These are phyloP conservation scores for Pyrus communis DNA, from an alignment of 306 rosid species.

Conservation along the genomic window DNA sequence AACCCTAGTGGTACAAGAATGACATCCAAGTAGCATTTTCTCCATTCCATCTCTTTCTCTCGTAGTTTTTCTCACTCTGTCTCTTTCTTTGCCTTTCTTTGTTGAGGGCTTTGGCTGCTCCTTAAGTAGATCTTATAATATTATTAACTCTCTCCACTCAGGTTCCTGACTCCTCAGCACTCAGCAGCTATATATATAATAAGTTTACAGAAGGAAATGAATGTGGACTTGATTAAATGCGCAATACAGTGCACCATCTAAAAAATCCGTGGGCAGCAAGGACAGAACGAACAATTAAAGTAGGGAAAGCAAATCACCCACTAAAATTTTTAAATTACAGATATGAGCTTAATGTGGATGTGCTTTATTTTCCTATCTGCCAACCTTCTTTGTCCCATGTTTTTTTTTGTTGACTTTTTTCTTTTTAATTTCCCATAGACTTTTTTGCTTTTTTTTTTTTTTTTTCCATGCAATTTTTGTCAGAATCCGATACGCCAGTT, in stretches of 20 bases:
- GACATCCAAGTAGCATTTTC: slow-evolving; percentile 73
- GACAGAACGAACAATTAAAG: neutral
- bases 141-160: neutral
- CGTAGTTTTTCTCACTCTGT: neutral
- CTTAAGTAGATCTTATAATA: neutral
- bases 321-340: slow-evolving; percentile 36
- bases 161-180: neutral
- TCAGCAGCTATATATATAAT: slow-evolving; percentile 25
- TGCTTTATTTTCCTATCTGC: neutral
- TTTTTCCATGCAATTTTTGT: neutral
- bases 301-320: slow-evolving; percentile 10
- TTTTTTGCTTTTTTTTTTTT: neutral
- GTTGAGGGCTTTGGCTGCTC: neutral
- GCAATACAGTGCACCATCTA: slow-evolving; percentile 13
- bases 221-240: slow-evolving; percentile 39
- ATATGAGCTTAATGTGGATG: slow-evolving; percentile 12
- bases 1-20: slow-evolving; percentile 72
- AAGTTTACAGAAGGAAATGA: slow-evolving; percentile 17
- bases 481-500: neutral
- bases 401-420: neutral
- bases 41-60: slow-evolving; percentile 59
- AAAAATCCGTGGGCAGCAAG: neutral
- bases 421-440: neutral
- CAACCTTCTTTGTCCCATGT: neutral
- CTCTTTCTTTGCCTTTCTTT: neutral